Evolutionary conservation across 2,329 filamentous ascomycete species (phyloP).

Genomic region (Keithomyces neogunnii): DNA sequence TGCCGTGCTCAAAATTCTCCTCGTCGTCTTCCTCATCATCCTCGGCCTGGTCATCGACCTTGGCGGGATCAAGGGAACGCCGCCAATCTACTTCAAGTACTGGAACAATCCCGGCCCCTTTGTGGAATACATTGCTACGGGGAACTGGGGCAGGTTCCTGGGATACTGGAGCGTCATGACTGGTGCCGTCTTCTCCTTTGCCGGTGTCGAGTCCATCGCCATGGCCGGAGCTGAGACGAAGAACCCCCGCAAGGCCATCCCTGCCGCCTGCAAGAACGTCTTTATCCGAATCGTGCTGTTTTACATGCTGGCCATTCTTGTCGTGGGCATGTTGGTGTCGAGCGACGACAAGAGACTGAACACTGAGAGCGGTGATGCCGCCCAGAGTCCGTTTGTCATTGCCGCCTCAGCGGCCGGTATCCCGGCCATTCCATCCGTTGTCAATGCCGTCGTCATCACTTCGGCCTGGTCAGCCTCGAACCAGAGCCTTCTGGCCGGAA

Average conservation of each 20-base stretch:
- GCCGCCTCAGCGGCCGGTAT: slow-evolving; percentile 61
- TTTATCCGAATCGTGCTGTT: slow-evolving; percentile 51
- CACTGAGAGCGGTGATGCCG: slow-evolving; percentile 33
- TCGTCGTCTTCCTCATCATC: slow-evolving; percentile 54
- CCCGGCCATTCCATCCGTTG: slow-evolving; percentile 57
- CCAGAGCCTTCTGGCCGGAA: slow-evolving; percentile 56
- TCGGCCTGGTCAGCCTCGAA: slow-evolving; percentile 56
- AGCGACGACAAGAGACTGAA: slow-evolving; percentile 47
- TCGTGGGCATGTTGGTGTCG: slow-evolving; percentile 60
- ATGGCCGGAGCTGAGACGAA: slow-evolving; percentile 53
- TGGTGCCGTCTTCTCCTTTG: slow-evolving; percentile 60
- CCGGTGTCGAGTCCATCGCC: slow-evolving; percentile 55
- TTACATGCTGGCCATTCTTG: slow-evolving; percentile 59
- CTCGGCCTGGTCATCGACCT: slow-evolving; percentile 55
- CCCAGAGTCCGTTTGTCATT: slow-evolving; percentile 59
- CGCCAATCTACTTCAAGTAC: slow-evolving; percentile 57
- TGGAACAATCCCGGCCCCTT: slow-evolving; percentile 63
- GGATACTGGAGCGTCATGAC: slow-evolving; percentile 56
- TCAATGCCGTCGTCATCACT: slow-evolving; percentile 70
- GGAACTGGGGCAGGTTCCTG: slow-evolving; percentile 54
- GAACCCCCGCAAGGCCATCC: slow-evolving; percentile 45
- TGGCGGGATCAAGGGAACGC: slow-evolving; percentile 49
- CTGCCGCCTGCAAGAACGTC: slow-evolving; percentile 46
- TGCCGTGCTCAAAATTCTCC: slow-evolving; percentile 46
- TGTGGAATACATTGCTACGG: slow-evolving; percentile 52